Percentiles rank a stretch among this genome's conserved stretches.
phyloP scores from a whole-genome alignment of 495 filamentous ascomycete genomes.

The Tirmania nivea region DNA sequence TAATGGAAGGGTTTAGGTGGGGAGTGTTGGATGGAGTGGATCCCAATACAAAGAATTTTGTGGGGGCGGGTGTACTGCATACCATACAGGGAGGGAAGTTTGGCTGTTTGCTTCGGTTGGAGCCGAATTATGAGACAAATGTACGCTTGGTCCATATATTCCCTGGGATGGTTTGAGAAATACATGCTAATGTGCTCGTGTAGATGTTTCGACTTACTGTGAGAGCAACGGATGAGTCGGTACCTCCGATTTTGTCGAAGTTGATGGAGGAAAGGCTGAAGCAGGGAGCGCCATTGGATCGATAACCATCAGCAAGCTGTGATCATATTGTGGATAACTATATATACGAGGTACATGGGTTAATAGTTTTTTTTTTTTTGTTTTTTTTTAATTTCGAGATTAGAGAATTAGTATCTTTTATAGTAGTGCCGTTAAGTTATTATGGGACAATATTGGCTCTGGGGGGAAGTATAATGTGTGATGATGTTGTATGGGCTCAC shows the following conservation, averaged over 20 bases:
- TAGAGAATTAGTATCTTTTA: no score
- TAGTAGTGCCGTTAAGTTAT: no score
- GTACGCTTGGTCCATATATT: conserved; percentile 27
- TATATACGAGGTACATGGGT: no score
- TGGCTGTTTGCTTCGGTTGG: conserved; percentile 77
- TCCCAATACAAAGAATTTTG: conserved; percentile 76
- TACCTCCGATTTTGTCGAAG: conserved; percentile 60
- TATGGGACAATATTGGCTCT: no score
- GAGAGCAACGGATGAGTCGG: conserved; percentile 73
- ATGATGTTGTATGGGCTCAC: no score
- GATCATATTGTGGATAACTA: no score
- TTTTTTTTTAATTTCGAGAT: no score
- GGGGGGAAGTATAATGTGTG: no score
- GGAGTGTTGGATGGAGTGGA: conserved; percentile 68
- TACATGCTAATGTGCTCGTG: conserved; percentile 11
- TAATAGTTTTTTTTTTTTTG: no score
- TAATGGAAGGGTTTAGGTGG: conserved; percentile 70
- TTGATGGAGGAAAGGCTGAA: conserved; percentile 67
- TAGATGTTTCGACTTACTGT: conserved; percentile 94
- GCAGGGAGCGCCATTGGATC: conserved; percentile 23
- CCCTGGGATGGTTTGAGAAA: neutral
- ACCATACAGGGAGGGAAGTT: conserved; percentile 70
- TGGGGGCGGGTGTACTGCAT: conserved; percentile 76
- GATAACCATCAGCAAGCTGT: no score
- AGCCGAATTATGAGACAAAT: conserved; percentile 82